Evolutionary conservation across 768 basidiomycete genomes (phyloP).

Genomic region (Russula dissimulans): DNA sequence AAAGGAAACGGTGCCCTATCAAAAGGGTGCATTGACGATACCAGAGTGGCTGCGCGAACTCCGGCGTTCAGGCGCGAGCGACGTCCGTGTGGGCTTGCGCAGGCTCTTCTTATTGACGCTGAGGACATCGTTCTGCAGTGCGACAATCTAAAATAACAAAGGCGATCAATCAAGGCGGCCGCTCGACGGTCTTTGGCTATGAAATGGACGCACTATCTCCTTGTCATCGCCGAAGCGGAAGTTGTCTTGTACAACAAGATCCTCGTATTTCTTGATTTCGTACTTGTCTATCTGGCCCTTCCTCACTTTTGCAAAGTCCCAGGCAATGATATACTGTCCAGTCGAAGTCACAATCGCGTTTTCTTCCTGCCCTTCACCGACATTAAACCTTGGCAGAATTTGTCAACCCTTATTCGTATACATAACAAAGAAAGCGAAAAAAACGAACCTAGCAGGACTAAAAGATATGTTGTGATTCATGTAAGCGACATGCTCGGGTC

Average conservation of each 20-base stretch:
- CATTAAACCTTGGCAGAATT: slow-evolving; percentile 69
- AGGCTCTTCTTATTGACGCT: slow-evolving; percentile 91
- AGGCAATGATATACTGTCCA: slow-evolving; percentile 86
- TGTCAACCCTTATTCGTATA: background rate
- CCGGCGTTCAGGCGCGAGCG: slow-evolving; percentile 43
- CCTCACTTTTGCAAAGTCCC: slow-evolving; percentile 97
- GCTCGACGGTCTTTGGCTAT: background rate
- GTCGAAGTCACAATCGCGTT: slow-evolving; percentile 94
- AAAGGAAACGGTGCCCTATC: background rate
- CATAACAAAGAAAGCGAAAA: background rate
- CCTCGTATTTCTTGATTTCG: slow-evolving; percentile 94
- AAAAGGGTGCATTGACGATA: slow-evolving; percentile 19
- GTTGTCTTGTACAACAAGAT: slow-evolving; percentile 90
- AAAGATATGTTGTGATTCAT: slow-evolving; percentile 85
- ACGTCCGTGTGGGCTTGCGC: slow-evolving; percentile 70
- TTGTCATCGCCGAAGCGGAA: slow-evolving; percentile 98
- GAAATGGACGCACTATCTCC: slow-evolving; percentile 66
- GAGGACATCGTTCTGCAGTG: slow-evolving; percentile 87
- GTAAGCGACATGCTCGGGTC: slow-evolving; percentile 86
- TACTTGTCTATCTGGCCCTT: slow-evolving; percentile 85
- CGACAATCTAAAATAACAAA: slow-evolving; percentile 64
- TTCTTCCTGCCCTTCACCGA: slow-evolving; percentile 79
- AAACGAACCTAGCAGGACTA: slow-evolving; percentile 78
- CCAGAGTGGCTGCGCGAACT: slow-evolving; percentile 13
- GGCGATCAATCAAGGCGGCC: slow-evolving; percentile 14